phyloP scores from a whole-genome alignment of 345 rosid species.

The Linum trigynum region DNA sequence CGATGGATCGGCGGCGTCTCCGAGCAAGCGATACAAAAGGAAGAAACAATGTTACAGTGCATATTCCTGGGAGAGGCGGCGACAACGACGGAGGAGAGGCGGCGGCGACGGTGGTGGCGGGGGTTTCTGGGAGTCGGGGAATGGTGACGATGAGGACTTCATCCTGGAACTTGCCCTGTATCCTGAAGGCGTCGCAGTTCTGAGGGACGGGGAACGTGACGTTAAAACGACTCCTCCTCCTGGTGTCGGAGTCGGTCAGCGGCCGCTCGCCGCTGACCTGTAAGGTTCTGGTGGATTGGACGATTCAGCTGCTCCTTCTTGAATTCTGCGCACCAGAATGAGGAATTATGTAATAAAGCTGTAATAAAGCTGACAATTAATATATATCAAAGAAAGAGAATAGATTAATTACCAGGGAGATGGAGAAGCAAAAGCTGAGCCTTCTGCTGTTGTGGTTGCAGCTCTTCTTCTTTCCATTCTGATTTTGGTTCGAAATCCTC shows the following conservation, averaged over 20 bases:
- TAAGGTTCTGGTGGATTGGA: constrained; percentile 23
- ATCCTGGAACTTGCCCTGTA: constrained; percentile 33
- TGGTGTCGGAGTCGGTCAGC: constrained; percentile 3
- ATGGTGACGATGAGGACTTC: constrained; percentile 37
- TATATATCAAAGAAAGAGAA: neutral
- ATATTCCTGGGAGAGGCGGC: no score
- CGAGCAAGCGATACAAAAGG: no score
- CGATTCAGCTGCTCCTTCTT: constrained; percentile 38
- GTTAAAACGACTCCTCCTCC: constrained; percentile 22
- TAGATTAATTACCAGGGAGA: constrained; percentile 41
- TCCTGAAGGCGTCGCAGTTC: constrained; percentile 36
- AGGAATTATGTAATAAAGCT: no score
- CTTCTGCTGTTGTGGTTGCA: neutral
- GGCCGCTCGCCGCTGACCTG: constrained; percentile 41
- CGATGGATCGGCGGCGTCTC: no score
- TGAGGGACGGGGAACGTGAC: constrained; percentile 40
- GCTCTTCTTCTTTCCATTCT: constrained; percentile 35
- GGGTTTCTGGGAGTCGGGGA: constrained; percentile 38
- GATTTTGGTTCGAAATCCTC: constrained; percentile 34
- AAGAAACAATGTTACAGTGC: no score
- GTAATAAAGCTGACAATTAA: no score
- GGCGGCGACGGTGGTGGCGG: constrained; percentile 7
- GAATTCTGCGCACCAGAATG: constrained; percentile 35
- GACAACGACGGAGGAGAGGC: neutral
- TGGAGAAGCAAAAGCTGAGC: constrained; percentile 28